Evolutionary conservation across 495 filamentous ascomycete genomes (phyloP).

Genomic region (Lindgomyces ingoldianus): DNA sequence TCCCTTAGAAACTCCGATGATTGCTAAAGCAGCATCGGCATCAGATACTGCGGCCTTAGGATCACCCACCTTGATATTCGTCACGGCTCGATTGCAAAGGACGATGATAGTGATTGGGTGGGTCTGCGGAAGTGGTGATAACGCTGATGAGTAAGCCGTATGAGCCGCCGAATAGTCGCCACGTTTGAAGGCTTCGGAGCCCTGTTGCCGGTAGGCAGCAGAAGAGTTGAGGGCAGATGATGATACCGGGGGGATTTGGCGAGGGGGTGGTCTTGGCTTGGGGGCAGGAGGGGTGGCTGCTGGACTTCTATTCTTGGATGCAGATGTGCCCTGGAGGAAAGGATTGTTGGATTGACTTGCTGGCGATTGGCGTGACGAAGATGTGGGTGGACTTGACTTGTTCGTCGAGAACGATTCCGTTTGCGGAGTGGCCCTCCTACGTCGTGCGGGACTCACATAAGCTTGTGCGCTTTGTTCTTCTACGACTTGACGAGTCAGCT

Average conservation of each 20-base stretch:
- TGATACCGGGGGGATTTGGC: constrained; percentile 69
- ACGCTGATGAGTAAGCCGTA: constrained; percentile 73
- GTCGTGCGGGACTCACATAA: constrained; percentile 85
- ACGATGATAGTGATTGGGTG: constrained; percentile 85
- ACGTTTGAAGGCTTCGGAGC: constrained; percentile 85
- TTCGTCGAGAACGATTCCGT: constrained; percentile 15
- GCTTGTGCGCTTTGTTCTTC: constrained; percentile 83
- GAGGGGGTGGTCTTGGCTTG: constrained; percentile 53
- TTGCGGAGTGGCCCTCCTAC: constrained; percentile 58
- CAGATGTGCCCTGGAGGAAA: constrained; percentile 23
- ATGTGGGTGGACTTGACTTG: constrained; percentile 34
- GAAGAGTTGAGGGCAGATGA: constrained; percentile 69
- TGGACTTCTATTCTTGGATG: constrained; percentile 27
- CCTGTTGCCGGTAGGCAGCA: constrained; percentile 71
- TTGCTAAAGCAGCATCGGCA: constrained; percentile 72
- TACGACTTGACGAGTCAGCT: constrained; percentile 66
- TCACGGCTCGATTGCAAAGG: constrained; percentile 88
- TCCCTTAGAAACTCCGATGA: constrained; percentile 79
- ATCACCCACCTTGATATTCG: constrained; percentile 83
- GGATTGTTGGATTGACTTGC: constrained; percentile 34
- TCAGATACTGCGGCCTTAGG: constrained; percentile 81
- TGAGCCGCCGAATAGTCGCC: constrained; percentile 90
- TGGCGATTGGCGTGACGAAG: constrained; percentile 26
- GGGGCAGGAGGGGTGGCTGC: constrained; percentile 35
- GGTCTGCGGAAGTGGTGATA: constrained; percentile 69